Evolutionary conservation across 2,329 filamentous ascomycete genomes (phyloP), one percentile per base, ranked within the genome.

Genomic region (Ascomycota sp.): DNA sequence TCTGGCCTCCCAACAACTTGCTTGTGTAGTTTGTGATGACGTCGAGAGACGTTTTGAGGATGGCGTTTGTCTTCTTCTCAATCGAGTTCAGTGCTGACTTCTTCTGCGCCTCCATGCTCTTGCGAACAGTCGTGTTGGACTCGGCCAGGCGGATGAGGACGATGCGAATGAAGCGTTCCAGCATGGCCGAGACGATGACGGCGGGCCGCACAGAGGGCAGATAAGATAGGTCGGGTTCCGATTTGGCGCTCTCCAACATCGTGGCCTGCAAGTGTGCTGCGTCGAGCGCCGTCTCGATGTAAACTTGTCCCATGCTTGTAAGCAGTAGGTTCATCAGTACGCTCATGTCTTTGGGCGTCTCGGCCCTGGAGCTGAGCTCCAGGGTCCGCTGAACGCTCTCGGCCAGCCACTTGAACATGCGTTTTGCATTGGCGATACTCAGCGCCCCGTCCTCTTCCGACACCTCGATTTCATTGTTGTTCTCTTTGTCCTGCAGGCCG

Each of bases 351-450:
- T 92, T 95, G 11, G 89, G 82, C 4, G 83, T 94, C 41, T 98
- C 89, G 33, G 67, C 76, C 30, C 75, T 74, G 17, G 80, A 76
- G 17, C 80, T 83, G n/a, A 98, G 63, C 50, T 98, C 89, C 8
- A 98, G 63, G 0, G 83, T 82, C 37, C 89, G 67, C 24, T 89
- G 79, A 17, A 98, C 86, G 36, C 81, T 83, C 57, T 98, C 89
- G 3, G 89, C 89, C 25, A 98, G 60, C 89, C 89, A 98, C 47
- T 81, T 91, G 35, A 98, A 66, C 85, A 98, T 98, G 33, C 89
- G 70, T 55, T 95, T 95, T n/a, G 85, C 81, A 48, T 79, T 83
- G n/a, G 71, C 62, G 4, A 91, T 61, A 40, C 75, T 86, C 19
- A 95, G 59, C 33, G 72, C 63, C 22, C 89, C 89, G 44, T 98